Percentiles rank a stretch among this genome's conserved stretches.
These are phyloP conservation scores for Penicillium sp. DNA, from an alignment of 2,329 filamentous ascomycete genomes.

Conservation along the genomic window DNA sequence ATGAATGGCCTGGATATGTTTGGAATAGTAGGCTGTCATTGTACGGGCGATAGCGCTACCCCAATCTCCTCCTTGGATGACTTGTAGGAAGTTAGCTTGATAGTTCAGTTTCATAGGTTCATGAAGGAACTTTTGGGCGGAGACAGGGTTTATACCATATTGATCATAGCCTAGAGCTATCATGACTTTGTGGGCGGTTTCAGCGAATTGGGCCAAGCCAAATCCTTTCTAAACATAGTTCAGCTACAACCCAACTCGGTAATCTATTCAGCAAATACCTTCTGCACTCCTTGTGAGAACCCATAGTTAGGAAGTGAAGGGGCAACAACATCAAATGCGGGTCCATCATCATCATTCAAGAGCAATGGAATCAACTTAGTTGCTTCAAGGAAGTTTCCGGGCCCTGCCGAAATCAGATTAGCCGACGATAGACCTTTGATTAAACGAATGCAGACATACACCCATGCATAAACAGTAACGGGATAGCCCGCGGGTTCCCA, in stretches of 20 bases:
- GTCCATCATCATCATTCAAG: slow-evolving; percentile 33
- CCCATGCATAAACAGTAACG: slow-evolving; percentile 67
- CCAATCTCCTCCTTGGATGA: slow-evolving; percentile 67
- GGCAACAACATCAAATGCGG: slow-evolving; percentile 55
- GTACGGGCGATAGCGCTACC: slow-evolving; percentile 64
- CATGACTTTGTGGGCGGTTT: slow-evolving; percentile 69
- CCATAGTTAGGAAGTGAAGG: slow-evolving; percentile 59
- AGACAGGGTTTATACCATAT: slow-evolving; percentile 46
- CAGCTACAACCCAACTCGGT: neutral
- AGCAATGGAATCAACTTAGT: slow-evolving; percentile 48
- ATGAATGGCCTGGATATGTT: slow-evolving; percentile 60
- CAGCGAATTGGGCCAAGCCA: slow-evolving; percentile 60
- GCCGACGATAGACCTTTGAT: neutral
- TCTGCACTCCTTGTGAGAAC: slow-evolving; percentile 50
- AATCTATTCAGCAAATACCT: slow-evolving; percentile 15
- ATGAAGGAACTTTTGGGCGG: neutral
- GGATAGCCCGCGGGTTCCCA: slow-evolving; percentile 55
- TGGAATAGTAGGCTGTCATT: slow-evolving; percentile 61
- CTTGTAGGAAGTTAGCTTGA: slow-evolving; percentile 12
- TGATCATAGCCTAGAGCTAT: slow-evolving; percentile 63
- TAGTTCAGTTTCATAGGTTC: no score
- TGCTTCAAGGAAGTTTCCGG: slow-evolving; percentile 66
- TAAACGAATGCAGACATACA: slow-evolving; percentile 39
- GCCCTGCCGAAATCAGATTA: slow-evolving; percentile 42
- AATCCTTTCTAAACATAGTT: slow-evolving; percentile 53